Evolutionary conservation across 257 asterid genomes (phyloP).

Genomic region (Voacanga thouarsii): DNA sequence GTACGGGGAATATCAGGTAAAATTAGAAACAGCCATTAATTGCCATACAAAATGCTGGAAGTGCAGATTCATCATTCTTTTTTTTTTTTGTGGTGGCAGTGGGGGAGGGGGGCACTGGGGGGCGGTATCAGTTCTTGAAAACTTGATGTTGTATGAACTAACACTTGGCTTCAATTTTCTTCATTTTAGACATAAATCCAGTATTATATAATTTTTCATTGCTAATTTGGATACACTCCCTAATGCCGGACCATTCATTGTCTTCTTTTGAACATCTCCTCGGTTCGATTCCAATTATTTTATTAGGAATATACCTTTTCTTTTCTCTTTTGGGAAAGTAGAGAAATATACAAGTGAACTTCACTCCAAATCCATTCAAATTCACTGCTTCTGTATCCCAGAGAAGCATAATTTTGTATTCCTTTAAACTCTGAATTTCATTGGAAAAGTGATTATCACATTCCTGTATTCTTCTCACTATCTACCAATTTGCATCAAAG

Average conservation of each 20-base stretch:
- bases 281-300: not conserved
- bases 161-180: too few species aligned
- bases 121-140: too few species aligned
- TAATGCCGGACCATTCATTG: too few species aligned
- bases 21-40: not conserved
- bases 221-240: not conserved
- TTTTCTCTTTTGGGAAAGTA: not conserved
- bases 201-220: not conserved
- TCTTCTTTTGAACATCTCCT: too few species aligned
- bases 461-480: not conserved
- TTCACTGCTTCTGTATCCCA: not conserved
- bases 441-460: not conserved
- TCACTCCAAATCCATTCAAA: not conserved
- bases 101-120: too few species aligned
- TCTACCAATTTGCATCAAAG: not conserved
- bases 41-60: not conserved
- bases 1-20: not conserved
- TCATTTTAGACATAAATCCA: not conserved
- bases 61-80: not conserved
- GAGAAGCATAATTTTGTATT: not conserved
- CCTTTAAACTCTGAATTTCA: not conserved
- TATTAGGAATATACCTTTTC: not conserved
- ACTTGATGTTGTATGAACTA: too few species aligned
- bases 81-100: too few species aligned
- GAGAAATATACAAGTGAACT: not conserved